Conservation (phyloP, 495 filamentous ascomycete species). For the Penicillium ochrochloron region DNA sequence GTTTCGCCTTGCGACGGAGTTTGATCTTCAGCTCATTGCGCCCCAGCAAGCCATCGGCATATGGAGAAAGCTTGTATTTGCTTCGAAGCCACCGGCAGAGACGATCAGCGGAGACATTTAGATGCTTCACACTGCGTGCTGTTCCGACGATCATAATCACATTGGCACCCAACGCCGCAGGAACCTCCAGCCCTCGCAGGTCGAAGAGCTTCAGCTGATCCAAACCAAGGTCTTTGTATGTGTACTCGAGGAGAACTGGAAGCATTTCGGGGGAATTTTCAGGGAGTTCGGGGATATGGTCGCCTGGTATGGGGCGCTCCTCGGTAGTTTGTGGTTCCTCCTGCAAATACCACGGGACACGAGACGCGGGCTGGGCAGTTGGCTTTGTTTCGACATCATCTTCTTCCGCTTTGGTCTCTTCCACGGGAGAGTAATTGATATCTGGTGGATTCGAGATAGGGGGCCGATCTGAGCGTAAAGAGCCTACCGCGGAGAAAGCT, state of each 20-base stretch:
- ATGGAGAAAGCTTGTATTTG: slow-evolving; percentile 68
- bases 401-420: slow-evolving; percentile 16
- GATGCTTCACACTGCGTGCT: slow-evolving; percentile 87
- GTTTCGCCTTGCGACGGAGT: slow-evolving; percentile 75
- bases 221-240: slow-evolving; percentile 80
- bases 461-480: slow-evolving; percentile 30
- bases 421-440: slow-evolving; percentile 20
- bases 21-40: slow-evolving; percentile 90
- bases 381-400: background rate
- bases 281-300: slow-evolving; percentile 78
- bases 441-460: slow-evolving; percentile 24
- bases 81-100: slow-evolving; percentile 84
- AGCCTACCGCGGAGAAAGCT: slow-evolving; percentile 33
- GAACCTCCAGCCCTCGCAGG: slow-evolving; percentile 80
- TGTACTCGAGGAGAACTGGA: slow-evolving; percentile 71
- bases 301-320: slow-evolving; percentile 58
- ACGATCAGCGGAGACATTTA: slow-evolving; percentile 89
- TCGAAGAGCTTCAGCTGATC: slow-evolving; percentile 79
- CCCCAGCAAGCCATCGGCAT: slow-evolving; percentile 86
- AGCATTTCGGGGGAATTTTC: slow-evolving; percentile 73
- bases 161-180: slow-evolving; percentile 83
- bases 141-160: slow-evolving; percentile 94
- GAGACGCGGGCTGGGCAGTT: slow-evolving; percentile 16
- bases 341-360: slow-evolving; percentile 86
- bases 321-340: slow-evolving; percentile 57